Percentiles rank a stretch among this genome's conserved stretches.
phyloP scores from a whole-genome alignment of 257 asterid genomes.

The Gentiana straminea region DNA sequence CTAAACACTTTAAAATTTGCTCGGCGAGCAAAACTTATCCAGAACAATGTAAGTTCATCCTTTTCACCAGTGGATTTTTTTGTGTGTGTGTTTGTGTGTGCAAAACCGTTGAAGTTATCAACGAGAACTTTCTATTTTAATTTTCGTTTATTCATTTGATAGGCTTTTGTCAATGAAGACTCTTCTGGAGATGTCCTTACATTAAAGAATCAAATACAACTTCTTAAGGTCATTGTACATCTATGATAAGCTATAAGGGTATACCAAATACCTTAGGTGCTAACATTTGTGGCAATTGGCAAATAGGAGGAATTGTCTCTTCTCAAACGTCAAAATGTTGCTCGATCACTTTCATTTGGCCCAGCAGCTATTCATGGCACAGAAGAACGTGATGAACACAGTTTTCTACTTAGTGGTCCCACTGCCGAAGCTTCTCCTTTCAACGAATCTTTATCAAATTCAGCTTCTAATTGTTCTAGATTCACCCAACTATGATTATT shows the following conservation, averaged over 20 bases:
- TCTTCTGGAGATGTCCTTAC: conserved; percentile 77
- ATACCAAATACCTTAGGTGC: conserved; percentile 1
- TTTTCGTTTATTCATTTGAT: conserved; percentile 13
- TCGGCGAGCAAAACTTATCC: conserved; percentile 91
- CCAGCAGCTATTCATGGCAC: conserved; percentile 19
- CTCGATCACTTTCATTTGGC: conserved; percentile 59
- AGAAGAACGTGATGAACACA: conserved; percentile 25
- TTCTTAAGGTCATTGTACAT: conserved; percentile 51
- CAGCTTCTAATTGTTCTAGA: too few species aligned
- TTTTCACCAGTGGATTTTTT: conserved; percentile 1
- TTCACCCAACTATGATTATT: too few species aligned
- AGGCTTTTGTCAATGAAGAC: conserved; percentile 95
- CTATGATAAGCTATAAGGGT: neutral
- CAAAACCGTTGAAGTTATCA: neutral
- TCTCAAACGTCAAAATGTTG: conserved; percentile 57
- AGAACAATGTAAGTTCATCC: conserved; percentile 73
- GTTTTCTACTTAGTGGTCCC: conserved; percentile 1
- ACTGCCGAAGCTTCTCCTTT: too few species aligned
- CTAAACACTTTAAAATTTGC: conserved; percentile 91
- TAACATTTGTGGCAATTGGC: conserved; percentile 10
- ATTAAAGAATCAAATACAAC: conserved; percentile 64
- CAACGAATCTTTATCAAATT: too few species aligned
- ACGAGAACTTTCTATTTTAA: conserved; percentile 4
- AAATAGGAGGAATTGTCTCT: conserved; percentile 87
- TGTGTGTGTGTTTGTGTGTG: too few species aligned